Conservation (phyloP, 2,329 filamentous ascomycete genomes). For the Neofusicoccum umdonicola region DNA sequence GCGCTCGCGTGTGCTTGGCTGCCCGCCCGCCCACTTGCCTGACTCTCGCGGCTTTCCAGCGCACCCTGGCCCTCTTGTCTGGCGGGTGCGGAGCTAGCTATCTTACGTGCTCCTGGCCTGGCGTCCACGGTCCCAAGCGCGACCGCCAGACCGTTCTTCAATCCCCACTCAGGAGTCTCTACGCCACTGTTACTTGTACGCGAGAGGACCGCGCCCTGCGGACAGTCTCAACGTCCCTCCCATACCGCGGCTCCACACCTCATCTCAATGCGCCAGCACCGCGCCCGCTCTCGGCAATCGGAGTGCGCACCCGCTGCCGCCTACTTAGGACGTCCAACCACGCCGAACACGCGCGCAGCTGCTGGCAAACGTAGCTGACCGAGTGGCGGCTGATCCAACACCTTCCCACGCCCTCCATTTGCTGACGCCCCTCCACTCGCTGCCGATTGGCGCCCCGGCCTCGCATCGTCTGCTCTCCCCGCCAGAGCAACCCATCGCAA, state of each 20-base stretch:
- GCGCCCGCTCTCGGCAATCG: conserved; percentile 17
- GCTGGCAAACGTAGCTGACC: conserved; percentile 6
- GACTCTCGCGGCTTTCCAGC: conserved; percentile 1
- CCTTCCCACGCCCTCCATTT: not conserved
- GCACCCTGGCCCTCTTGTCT: conserved; percentile 2
- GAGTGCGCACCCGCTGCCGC: conserved; percentile 15
- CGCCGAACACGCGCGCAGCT: conserved; percentile 1
- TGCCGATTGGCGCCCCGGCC: conserved; percentile 17
- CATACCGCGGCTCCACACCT: conserved; percentile 17
- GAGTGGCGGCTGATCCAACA: conserved; percentile 11
- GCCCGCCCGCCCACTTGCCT: not conserved
- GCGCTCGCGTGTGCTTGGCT: conserved; percentile 6
- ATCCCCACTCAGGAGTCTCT: conserved; percentile 18
- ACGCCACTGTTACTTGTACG: conserved; percentile 17
- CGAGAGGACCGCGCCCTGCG: conserved; percentile 9
- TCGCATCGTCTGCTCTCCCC: conserved; percentile 3
- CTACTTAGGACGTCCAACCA: conserved; percentile 17
- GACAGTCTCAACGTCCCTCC: conserved; percentile 11
- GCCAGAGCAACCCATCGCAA: conserved; percentile 16
- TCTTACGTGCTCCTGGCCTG: conserved; percentile 16
- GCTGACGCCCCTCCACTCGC: not conserved
- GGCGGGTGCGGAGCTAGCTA: conserved; percentile 14
- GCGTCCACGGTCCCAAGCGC: conserved; percentile 13
- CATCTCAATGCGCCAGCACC: conserved; percentile 19
- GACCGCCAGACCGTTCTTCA: conserved; percentile 18